Conservation (phyloP, 1,284 basidiomycete genomes). For the Cryptococcus sp. region DNA sequence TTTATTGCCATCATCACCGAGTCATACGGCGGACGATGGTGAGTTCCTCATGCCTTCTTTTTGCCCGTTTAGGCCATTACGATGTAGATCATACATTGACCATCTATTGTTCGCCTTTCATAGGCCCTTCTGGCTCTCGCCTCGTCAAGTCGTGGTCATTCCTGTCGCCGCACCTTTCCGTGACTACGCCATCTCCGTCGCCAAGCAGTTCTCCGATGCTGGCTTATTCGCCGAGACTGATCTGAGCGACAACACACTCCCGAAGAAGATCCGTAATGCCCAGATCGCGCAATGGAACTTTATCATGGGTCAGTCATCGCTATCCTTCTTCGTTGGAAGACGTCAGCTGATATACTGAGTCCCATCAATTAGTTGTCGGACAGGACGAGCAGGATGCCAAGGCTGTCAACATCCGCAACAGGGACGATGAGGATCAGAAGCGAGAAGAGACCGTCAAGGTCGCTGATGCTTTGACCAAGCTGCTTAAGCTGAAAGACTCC, state of each 20-base stretch:
- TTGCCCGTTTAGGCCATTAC: not conserved
- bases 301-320: constrained; percentile 74
- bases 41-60: constrained; percentile 28
- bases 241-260: constrained; percentile 86
- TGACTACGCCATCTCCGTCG: constrained; percentile 84
- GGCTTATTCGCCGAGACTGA: constrained; percentile 92
- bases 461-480: constrained; percentile 42
- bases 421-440: constrained; percentile 69
- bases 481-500: constrained; percentile 41
- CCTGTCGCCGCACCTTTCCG: constrained; percentile 84
- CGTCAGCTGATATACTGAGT: not conserved
- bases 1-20: constrained; percentile 98
- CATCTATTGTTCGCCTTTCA: not conserved
- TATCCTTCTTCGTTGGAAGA: not conserved
- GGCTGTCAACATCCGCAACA: constrained; percentile 93
- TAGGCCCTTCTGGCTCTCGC: constrained; percentile 97
- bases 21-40: constrained; percentile 97
- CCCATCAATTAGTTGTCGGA: constrained; percentile 75
- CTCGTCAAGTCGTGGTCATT: constrained; percentile 90
- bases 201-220: constrained; percentile 65
- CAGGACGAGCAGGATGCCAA: constrained; percentile 81
- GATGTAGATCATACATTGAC: no score
- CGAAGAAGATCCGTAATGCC: constrained; percentile 94
- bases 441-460: constrained; percentile 51
- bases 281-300: constrained; percentile 96